Conservation (phyloP, 2,329 filamentous ascomycete species). For the Nemania abortiva region DNA sequence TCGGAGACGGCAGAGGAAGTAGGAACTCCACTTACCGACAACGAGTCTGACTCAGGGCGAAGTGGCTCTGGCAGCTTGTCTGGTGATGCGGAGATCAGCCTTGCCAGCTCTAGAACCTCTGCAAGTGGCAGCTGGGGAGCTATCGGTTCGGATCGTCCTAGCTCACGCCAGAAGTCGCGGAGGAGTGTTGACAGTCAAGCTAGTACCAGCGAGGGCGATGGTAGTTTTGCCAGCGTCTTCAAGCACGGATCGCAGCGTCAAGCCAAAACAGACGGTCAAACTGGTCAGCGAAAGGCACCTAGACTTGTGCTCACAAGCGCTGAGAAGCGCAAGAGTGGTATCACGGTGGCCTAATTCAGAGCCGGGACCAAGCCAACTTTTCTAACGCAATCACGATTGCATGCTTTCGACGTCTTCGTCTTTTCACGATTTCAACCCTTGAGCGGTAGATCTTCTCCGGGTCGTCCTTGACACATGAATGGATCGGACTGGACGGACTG, state of each 20-base stretch:
- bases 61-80: constrained; percentile 85
- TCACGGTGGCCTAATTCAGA: constrained; percentile 44
- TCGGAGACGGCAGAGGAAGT: constrained; percentile 80
- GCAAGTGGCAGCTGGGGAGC: constrained; percentile 80
- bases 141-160: constrained; percentile 88
- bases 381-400: constrained; percentile 49
- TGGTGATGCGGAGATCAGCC: constrained; percentile 75
- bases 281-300: constrained; percentile 81
- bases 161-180: constrained; percentile 73
- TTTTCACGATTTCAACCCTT: constrained; percentile 46
- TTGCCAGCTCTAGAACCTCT: constrained; percentile 80
- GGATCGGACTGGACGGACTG: constrained; percentile 45
- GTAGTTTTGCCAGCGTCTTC: constrained; percentile 76
- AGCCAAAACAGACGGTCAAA: constrained; percentile 66
- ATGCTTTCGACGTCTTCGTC: constrained; percentile 49
- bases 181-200: constrained; percentile 74
- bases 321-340: constrained; percentile 85
- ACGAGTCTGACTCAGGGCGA: constrained; percentile 77
- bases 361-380: constrained; percentile 33
- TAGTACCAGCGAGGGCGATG: constrained; percentile 67
- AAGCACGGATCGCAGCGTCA: constrained; percentile 68
- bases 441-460: constrained; percentile 50
- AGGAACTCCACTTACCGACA: constrained; percentile 77
- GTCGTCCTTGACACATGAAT: constrained; percentile 43
- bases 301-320: constrained; percentile 88